Evolutionary conservation across 768 basidiomycete genomes (phyloP).

Genomic region (Amyloporia xantha): DNA sequence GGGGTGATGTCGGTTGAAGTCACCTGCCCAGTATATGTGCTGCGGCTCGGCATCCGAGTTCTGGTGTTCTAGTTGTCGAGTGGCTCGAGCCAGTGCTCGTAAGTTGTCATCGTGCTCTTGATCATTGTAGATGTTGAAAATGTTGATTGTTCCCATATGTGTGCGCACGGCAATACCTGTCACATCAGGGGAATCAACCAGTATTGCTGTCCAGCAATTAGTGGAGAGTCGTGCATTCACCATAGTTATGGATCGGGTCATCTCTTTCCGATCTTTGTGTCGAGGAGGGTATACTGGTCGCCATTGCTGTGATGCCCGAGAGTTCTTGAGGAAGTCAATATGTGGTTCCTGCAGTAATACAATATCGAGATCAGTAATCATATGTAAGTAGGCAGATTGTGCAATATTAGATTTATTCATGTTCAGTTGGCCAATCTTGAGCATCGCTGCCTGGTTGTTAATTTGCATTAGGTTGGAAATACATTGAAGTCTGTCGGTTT

Average conservation of each 20-base stretch:
- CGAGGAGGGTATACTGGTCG: conserved; percentile 20
- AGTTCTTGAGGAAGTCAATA: conserved; percentile 17
- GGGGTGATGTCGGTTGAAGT: conserved; percentile 37
- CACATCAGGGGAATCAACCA: conserved; percentile 19
- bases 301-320: conserved; percentile 13
- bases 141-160: conserved; percentile 11
- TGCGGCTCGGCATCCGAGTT: not conserved
- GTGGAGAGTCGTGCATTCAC: conserved; percentile 10
- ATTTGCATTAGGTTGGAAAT: too few species aligned
- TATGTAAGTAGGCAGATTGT: too few species aligned
- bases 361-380: conserved; percentile 23
- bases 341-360: conserved; percentile 38
- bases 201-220: conserved; percentile 7
- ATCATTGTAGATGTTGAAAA: conserved; percentile 37
- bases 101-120: conserved; percentile 19
- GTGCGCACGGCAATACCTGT: conserved; percentile 22
- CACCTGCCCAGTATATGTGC: conserved; percentile 26
- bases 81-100: conserved; percentile 1
- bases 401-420: too few species aligned
- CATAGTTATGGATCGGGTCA: conserved; percentile 9
- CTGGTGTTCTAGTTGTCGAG: not conserved
- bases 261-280: conserved; percentile 7
- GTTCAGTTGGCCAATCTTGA: too few species aligned
- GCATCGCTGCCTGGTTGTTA: too few species aligned
- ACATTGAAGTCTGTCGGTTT: too few species aligned